A percentile compares a stretch with the other conserved stretches of the same genome.
Evolutionary conservation across 305 asterid species (phyloP).

Genomic region (Lippia alba): DNA sequence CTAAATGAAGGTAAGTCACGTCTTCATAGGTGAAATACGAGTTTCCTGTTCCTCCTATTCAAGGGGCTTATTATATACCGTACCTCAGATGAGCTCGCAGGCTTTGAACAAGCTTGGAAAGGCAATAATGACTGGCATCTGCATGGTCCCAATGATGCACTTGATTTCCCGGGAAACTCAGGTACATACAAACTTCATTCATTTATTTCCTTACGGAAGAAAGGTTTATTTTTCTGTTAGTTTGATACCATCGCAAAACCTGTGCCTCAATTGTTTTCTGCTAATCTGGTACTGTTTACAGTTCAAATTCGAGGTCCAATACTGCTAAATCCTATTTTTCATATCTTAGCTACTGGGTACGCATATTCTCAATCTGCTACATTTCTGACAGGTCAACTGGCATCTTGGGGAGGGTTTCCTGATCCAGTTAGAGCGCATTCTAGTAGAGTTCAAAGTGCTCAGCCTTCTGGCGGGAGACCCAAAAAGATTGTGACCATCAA

Average conservation of each 20-base stretch:
- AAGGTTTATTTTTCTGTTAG: too few relatives aligned
- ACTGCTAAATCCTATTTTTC: too few relatives aligned
- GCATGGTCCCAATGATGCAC: constrained; percentile 43
- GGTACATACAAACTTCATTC: constrained; percentile 32
- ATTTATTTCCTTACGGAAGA: too few relatives aligned
- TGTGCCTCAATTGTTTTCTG: too few relatives aligned
- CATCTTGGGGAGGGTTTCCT: constrained; percentile 32
- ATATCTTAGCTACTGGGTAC: neutral
- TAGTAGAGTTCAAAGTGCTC: constrained; percentile 18
- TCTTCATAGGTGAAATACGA: neutral
- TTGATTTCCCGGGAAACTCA: constrained; percentile 34
- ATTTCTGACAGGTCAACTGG: constrained; percentile 36
- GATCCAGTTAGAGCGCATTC: constrained; percentile 39
- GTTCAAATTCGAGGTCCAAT: too few relatives aligned
- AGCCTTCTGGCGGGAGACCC: constrained; percentile 42
- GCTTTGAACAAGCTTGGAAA: constrained; percentile 78
- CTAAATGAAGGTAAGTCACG: constrained; percentile 66
- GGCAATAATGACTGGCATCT: constrained; percentile 47
- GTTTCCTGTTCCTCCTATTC: neutral
- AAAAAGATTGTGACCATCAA: constrained; percentile 57
- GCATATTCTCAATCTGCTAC: neutral
- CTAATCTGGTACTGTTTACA: too few relatives aligned
- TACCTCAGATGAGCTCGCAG: constrained; percentile 65
- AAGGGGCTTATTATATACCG: constrained; percentile 13
- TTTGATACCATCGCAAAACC: too few relatives aligned